Evolutionary conservation across 805 yeast species (phyloP).

Genomic region (Phaffomyces thermotolerans): DNA sequence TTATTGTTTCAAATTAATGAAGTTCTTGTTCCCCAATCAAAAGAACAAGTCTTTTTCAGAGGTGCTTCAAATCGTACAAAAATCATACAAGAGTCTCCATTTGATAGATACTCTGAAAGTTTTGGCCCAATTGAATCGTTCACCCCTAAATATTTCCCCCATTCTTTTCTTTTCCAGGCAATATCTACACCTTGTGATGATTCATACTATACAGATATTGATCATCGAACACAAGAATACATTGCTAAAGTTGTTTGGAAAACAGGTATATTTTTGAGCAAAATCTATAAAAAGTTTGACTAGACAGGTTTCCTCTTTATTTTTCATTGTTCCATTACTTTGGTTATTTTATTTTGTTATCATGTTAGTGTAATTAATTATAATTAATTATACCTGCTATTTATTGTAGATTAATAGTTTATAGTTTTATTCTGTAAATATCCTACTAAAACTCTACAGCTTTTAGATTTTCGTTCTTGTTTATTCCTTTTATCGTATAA

Average conservation of each 20-base stretch:
- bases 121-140: neutral
- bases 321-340: too few relatives aligned
- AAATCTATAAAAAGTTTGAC: neutral
- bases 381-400: too few relatives aligned
- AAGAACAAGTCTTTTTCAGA: conserved; percentile 10
- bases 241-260: neutral
- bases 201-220: neutral
- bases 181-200: conserved; percentile 21
- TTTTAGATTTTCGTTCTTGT: neutral
- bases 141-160: conserved; percentile 5
- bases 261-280: neutral
- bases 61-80: conserved; percentile 14
- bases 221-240: neutral
- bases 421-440: too few relatives aligned
- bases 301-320: neutral
- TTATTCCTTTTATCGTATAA: conserved; percentile 11
- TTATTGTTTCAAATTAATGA: conserved; percentile 27
- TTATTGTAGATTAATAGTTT: too few relatives aligned
- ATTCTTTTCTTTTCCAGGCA: conserved; percentile 15
- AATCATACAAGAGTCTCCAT: neutral
- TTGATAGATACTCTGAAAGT: neutral
- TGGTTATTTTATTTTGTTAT: too few relatives aligned
- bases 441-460: neutral
- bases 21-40: conserved; percentile 29
- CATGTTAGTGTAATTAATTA: too few relatives aligned